These are phyloP conservation scores for Carpinus viminea DNA, from an alignment of 306 rosid genomes.

Conservation along the genomic window DNA sequence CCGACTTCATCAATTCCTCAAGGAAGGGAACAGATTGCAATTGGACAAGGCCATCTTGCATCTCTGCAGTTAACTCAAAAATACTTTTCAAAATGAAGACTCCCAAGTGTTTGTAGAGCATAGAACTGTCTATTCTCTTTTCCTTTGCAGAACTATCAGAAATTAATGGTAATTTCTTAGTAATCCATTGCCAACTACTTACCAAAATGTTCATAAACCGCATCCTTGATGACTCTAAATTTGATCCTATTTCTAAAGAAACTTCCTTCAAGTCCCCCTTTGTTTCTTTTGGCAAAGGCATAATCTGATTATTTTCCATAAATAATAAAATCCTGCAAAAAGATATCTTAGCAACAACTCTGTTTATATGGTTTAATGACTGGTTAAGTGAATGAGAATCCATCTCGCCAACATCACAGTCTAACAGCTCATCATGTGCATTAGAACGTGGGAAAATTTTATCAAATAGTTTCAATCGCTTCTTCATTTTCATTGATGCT, in stretches of 20 bases:
- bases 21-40: constrained; percentile 61
- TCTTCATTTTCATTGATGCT: constrained; percentile 52
- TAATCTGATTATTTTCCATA: constrained; percentile 29
- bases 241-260: constrained; percentile 34
- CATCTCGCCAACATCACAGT: constrained; percentile 46
- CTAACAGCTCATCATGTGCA: constrained; percentile 55
- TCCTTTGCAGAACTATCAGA: constrained; percentile 44
- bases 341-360: constrained; percentile 63
- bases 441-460: constrained; percentile 45
- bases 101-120: constrained; percentile 61
- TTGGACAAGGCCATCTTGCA: constrained; percentile 52
- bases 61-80: constrained; percentile 52
- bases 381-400: constrained; percentile 46
- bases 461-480: constrained; percentile 57
- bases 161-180: constrained; percentile 46
- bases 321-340: constrained; percentile 64
- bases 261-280: constrained; percentile 35
- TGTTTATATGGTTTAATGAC: constrained; percentile 55
- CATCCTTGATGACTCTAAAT: constrained; percentile 43
- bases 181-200: constrained; percentile 66
- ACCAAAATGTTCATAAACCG: constrained; percentile 58
- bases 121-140: constrained; percentile 37
- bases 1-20: constrained; percentile 62
- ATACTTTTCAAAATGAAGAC: constrained; percentile 54
- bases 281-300: constrained; percentile 33